Conservation (phyloP, 2,329 filamentous ascomycete species). For the Colletotrichum zoysiae region DNA sequence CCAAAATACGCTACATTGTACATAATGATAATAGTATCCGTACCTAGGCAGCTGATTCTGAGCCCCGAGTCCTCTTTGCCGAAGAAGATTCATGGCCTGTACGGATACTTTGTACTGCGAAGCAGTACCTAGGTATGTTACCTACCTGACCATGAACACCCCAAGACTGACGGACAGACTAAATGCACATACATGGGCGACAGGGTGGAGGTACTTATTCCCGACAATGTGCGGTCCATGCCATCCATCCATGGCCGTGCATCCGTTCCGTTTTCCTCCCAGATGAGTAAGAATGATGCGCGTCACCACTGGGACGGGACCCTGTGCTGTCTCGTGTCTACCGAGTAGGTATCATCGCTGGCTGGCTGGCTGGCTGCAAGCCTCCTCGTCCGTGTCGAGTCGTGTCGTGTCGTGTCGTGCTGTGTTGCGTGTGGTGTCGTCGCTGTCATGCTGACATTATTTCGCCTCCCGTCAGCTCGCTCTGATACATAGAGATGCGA, state of each 20-base stretch:
- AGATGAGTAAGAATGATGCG: slow-evolving; percentile 10
- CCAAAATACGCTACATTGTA: no score
- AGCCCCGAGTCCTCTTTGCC: neutral
- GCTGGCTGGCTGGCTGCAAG: neutral
- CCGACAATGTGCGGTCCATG: neutral
- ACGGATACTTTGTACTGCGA: no score
- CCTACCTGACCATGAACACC: slow-evolving; percentile 10
- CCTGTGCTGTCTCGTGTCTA: slow-evolving; percentile 2
- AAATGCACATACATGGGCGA: slow-evolving; percentile 1
- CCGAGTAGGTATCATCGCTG: slow-evolving; percentile 18
- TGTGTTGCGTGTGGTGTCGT: slow-evolving; percentile 12
- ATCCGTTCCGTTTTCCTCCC: slow-evolving; percentile 1
- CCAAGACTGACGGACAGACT: neutral
- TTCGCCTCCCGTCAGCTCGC: slow-evolving; percentile 7
- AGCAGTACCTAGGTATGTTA: no score
- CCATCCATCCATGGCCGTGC: no score
- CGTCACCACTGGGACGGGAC: slow-evolving; percentile 34
- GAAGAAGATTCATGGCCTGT: neutral
- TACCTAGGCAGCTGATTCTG: no score
- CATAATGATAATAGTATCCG: no score
- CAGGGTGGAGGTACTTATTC: neutral
- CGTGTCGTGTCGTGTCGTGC: slow-evolving; percentile 1
- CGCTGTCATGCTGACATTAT: slow-evolving; percentile 4
- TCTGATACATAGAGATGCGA: neutral
- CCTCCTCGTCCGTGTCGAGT: slow-evolving; percentile 7